Percentiles rank a stretch among this genome's conserved stretches.
Conservation (phyloP, 345 rosid species). For the Gossypium ekmanianum region DNA sequence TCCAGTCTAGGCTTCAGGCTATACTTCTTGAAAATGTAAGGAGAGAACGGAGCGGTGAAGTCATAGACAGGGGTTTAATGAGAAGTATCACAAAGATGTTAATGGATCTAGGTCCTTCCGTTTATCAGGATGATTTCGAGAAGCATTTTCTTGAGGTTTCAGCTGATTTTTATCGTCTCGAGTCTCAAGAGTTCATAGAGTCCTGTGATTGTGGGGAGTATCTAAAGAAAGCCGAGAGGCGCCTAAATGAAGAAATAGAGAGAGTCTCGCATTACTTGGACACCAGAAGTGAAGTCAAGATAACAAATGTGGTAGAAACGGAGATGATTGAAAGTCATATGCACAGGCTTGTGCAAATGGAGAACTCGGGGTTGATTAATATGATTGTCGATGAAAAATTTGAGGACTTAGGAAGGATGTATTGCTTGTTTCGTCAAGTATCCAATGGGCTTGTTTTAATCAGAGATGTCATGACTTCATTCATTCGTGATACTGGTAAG, state of each 20-base stretch:
- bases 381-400: constrained; percentile 68
- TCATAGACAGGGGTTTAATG: constrained; percentile 65
- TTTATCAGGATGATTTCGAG: constrained; percentile 69
- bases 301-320: constrained; percentile 60
- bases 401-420: constrained; percentile 68
- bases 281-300: constrained; percentile 54
- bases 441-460: constrained; percentile 44
- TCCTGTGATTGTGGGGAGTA: constrained; percentile 71
- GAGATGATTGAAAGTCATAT: constrained; percentile 73
- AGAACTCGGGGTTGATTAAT: constrained; percentile 63
- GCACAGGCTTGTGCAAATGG: constrained; percentile 67
- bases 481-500: constrained; percentile 64
- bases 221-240: constrained; percentile 64
- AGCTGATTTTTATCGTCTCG: constrained; percentile 53
- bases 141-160: constrained; percentile 61
- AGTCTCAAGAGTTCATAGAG: constrained; percentile 63
- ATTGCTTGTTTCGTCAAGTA: constrained; percentile 53
- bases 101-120: constrained; percentile 62
- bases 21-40: constrained; percentile 54
- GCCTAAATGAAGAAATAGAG: constrained; percentile 68
- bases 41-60: constrained; percentile 63
- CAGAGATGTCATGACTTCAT: constrained; percentile 62
- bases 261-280: constrained; percentile 73
- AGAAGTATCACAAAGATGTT: constrained; percentile 66
- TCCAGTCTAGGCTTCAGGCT: constrained; percentile 47